These are phyloP conservation scores for Melaleuca alternifolia DNA, from an alignment of 345 rosid genomes.

Conservation along the genomic window DNA sequence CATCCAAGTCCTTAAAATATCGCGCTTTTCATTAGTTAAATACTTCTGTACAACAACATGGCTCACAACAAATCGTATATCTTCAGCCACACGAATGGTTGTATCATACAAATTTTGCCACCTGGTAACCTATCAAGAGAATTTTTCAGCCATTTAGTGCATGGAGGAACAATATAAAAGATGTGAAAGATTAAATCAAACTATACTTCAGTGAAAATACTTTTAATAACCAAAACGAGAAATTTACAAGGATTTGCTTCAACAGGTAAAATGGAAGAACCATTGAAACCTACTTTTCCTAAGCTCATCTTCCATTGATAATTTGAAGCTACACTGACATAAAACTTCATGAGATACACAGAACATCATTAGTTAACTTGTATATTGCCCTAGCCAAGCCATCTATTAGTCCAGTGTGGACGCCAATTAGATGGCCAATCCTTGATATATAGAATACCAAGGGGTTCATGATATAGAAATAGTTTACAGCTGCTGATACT, in stretches of 20 bases:
- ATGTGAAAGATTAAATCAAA: not conserved
- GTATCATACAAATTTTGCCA: constrained; percentile 55
- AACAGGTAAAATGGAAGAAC: not conserved
- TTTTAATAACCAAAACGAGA: not conserved
- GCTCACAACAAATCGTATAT: constrained; percentile 79
- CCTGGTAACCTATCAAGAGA: constrained; percentile 41
- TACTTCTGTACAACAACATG: constrained; percentile 60
- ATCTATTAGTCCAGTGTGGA: not conserved
- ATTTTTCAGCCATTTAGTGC: not conserved
- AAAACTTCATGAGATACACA: not conserved
- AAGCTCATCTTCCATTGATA: not conserved
- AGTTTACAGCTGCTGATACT: not conserved
- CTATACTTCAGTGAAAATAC: not conserved
- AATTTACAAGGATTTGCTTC: not conserved
- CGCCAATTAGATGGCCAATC: not conserved
- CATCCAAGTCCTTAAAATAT: constrained; percentile 68
- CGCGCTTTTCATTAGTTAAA: constrained; percentile 46
- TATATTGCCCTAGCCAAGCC: not conserved
- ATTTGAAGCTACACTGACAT: not conserved
- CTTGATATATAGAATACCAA: not conserved
- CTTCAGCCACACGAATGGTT: constrained; percentile 61
- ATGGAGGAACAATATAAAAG: not conserved
- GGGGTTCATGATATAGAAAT: not conserved
- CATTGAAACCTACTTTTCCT: not conserved
- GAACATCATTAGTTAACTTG: not conserved